phyloP scores from a whole-genome alignment of 164 flowering plant genomes.

The grape (Vitis vinifera) region DNA sequence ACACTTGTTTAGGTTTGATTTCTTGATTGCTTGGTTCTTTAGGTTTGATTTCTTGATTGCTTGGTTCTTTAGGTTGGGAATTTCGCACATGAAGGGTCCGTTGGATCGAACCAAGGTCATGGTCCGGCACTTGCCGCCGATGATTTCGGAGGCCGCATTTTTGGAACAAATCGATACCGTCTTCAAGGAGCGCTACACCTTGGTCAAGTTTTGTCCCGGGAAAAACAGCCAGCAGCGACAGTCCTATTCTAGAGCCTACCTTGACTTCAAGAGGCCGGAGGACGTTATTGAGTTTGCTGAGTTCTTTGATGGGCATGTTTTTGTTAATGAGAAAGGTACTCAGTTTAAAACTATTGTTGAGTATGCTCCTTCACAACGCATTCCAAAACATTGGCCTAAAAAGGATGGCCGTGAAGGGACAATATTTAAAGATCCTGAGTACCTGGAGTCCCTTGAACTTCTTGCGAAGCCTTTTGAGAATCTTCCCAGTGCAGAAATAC shows the following conservation, averaged over 20 bases:
- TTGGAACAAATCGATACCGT: constrained; percentile 63
- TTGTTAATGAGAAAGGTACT: constrained; percentile 90
- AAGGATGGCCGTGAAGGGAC: constrained; percentile 95
- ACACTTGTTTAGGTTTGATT: too few species aligned
- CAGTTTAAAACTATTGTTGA: constrained; percentile 78
- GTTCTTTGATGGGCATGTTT: constrained; percentile 81
- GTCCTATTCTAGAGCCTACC: constrained; percentile 63
- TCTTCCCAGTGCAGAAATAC: constrained; percentile 97
- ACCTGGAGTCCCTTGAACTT: constrained; percentile 81
- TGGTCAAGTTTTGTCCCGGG: constrained; percentile 71
- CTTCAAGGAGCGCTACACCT: constrained; percentile 66
- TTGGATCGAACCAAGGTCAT: constrained; percentile 81
- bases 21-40: too few species aligned
- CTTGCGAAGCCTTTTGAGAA: constrained; percentile 86
- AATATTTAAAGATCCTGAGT: constrained; percentile 77
- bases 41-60: too few species aligned
- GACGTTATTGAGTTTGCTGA: constrained; percentile 92
- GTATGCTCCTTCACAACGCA: constrained; percentile 93
- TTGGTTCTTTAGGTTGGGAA: too few species aligned
- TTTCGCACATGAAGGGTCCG: constrained; percentile 48
- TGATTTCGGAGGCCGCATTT: constrained; percentile 54
- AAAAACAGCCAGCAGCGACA: constrained; percentile 65
- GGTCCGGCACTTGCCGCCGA: constrained; percentile 88
- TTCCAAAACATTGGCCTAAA: constrained; percentile 66
- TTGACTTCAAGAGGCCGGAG: constrained; percentile 74